phyloP scores from a whole-genome alignment of 331 rosid species.

The Malus hybrid region DNA sequence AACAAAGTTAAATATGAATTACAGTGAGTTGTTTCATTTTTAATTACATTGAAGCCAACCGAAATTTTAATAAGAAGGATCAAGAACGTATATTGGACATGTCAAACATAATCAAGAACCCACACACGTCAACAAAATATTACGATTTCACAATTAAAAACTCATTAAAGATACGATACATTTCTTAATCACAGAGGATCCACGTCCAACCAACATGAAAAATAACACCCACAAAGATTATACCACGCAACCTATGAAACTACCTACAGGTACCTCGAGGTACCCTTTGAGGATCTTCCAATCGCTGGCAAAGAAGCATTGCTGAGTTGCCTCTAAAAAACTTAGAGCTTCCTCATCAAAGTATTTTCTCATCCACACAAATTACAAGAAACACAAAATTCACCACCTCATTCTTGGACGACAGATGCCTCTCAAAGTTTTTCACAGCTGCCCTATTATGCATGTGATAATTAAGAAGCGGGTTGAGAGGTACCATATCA shows the following conservation, averaged over 20 bases:
- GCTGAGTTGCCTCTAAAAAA: neutral
- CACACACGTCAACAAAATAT: neutral
- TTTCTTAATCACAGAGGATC: too few species aligned
- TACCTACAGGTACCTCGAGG: neutral
- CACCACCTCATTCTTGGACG: neutral
- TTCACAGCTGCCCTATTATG: neutral
- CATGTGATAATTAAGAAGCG: neutral
- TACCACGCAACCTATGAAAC: neutral
- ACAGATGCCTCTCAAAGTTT: neutral
- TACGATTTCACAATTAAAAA: too few species aligned
- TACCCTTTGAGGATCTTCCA: neutral
- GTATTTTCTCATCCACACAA: neutral
- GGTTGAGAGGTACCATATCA: neutral
- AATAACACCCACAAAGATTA: neutral
- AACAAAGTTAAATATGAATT: too few species aligned
- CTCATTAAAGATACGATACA: neutral
- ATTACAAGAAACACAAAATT: neutral
- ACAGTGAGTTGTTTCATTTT: too few species aligned
- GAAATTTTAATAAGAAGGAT: too few species aligned
- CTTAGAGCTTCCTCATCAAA: neutral
- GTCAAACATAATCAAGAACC: neutral
- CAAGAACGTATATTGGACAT: neutral
- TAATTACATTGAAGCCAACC: too few species aligned
- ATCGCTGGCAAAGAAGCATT: neutral
- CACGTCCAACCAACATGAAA: neutral